These are phyloP conservation scores for Gossypium ekmanianum DNA, from an alignment of 345 rosid species.

Conservation along the genomic window DNA sequence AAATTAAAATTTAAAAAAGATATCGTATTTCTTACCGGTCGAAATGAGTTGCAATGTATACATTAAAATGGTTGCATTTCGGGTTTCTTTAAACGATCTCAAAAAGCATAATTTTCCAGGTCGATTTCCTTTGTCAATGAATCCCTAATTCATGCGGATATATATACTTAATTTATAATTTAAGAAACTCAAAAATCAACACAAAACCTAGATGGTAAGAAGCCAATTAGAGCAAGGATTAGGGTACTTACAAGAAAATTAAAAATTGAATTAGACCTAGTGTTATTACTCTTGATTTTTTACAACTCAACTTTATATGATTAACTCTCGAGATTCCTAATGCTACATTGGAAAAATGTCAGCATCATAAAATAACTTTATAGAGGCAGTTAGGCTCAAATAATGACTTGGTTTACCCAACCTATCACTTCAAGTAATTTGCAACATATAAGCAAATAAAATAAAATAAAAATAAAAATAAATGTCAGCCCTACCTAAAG, in stretches of 20 bases:
- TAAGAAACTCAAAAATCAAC: too few species aligned
- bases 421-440: constrained; percentile 14
- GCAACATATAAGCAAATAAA: background rate
- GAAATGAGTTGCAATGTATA: too few species aligned
- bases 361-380: constrained; percentile 11
- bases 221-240: too few species aligned
- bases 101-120: background rate
- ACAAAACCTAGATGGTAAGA: too few species aligned
- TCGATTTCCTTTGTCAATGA: background rate
- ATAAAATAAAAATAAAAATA: too few species aligned
- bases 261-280: too few species aligned
- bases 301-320: constrained; percentile 17
- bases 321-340: constrained; percentile 20
- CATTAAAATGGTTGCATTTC: too few species aligned
- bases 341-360: constrained; percentile 22
- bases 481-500: constrained; percentile 11
- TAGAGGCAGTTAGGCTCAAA: background rate
- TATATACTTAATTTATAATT: too few species aligned
- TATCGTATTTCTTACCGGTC: too few species aligned
- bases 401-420: constrained; percentile 8
- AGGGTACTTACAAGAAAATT: too few species aligned
- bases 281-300: background rate
- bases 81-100: background rate
- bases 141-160: background rate
- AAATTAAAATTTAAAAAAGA: too few species aligned